A percentile compares a stretch with the other conserved stretches of the same genome.
Evolutionary conservation across 2,329 filamentous ascomycete species (phyloP).

Genomic region (Neofusicoccum parvum): DNA sequence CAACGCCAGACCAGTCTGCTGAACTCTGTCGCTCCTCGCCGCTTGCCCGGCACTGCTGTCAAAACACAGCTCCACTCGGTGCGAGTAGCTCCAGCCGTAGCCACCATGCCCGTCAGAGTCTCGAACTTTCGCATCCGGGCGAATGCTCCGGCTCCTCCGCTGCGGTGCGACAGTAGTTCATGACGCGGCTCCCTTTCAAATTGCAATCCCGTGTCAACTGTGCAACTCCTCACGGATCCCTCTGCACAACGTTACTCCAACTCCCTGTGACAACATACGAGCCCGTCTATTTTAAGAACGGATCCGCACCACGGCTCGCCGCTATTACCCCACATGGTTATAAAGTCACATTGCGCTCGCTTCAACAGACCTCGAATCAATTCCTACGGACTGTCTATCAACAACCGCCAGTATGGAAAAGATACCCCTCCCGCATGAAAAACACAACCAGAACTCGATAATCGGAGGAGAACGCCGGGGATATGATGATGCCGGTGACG

Average conservation of each 20-base stretch:
- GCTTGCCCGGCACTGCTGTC: background rate
- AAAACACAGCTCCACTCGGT: background rate
- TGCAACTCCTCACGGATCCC: background rate
- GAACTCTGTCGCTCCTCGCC: background rate
- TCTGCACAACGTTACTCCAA: background rate
- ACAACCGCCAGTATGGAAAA: constrained; percentile 15
- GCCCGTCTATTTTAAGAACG: background rate
- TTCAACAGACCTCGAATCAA: constrained; percentile 4
- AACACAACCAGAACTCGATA: constrained; percentile 18
- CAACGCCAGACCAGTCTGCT: background rate
- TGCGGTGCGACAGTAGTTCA: no score
- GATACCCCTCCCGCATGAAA: constrained; percentile 11
- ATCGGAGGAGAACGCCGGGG: constrained; percentile 22
- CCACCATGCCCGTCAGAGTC: no score
- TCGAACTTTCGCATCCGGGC: no score
- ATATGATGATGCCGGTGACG: constrained; percentile 23
- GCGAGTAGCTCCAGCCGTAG: no score
- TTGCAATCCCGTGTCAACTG: background rate
- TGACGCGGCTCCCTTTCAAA: background rate
- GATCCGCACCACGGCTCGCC: background rate
- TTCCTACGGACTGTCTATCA: constrained; percentile 21
- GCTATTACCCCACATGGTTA: background rate
- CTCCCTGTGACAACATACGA: background rate
- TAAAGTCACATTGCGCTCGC: background rate
- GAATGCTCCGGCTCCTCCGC: no score